These are phyloP conservation scores for Linum usitatissimum DNA, from an alignment of 345 rosid species.

Conservation along the genomic window DNA sequence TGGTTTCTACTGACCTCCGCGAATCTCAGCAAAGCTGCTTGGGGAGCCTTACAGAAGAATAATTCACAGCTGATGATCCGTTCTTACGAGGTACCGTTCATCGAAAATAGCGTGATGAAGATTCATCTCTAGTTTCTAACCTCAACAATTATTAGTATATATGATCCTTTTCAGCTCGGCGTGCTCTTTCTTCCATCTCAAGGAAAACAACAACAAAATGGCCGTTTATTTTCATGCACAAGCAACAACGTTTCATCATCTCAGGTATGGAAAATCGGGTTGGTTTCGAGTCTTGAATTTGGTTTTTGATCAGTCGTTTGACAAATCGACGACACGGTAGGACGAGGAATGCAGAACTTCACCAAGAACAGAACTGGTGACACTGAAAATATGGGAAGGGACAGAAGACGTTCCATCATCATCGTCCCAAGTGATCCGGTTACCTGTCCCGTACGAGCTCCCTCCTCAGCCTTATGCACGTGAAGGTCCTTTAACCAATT, in stretches of 20 bases:
- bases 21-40: slow-evolving; percentile 96
- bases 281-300: neutral
- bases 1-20: slow-evolving; percentile 89
- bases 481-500: slow-evolving; percentile 37
- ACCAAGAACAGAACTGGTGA: slow-evolving; percentile 40
- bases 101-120: neutral
- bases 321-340: neutral
- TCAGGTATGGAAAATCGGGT: slow-evolving; percentile 22
- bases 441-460: slow-evolving; percentile 75
- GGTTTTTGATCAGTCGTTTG: neutral
- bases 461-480: slow-evolving; percentile 65
- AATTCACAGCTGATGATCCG: slow-evolving; percentile 91
- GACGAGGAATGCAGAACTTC: neutral
- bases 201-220: slow-evolving; percentile 15
- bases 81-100: slow-evolving; percentile 66
- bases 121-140: neutral
- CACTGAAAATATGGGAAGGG: slow-evolving; percentile 55
- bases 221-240: slow-evolving; percentile 53
- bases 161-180: slow-evolving; percentile 44
- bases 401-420: slow-evolving; percentile 21
- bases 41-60: slow-evolving; percentile 95
- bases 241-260: slow-evolving; percentile 15
- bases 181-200: slow-evolving; percentile 60
- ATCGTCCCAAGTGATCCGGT: slow-evolving; percentile 32
- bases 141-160: neutral